Evolutionary conservation across 2,329 filamentous ascomycete genomes (phyloP), one percentile per base, ranked within the genome.

Genomic region (Epichloe elymi): DNA sequence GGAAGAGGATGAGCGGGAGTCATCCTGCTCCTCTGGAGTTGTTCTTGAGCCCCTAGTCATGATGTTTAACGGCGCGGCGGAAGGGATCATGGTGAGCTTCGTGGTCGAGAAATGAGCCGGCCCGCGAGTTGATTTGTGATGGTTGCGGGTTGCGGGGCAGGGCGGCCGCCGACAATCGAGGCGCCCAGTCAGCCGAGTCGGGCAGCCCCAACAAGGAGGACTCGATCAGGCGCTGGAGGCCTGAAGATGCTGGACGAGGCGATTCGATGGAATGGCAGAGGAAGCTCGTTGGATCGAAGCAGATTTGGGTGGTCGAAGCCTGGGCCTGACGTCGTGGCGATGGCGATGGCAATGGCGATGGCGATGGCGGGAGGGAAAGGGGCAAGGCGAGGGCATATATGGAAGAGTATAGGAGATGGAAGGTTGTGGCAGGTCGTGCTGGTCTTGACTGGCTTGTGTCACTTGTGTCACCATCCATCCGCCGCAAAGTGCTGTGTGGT

Each of bases 1-100:
- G 7, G 85, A 85, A 5, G 83, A 86, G 3, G 76, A 78, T 1
- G 76, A 78, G 55, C 76, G 71, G 41, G 76, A 80, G 61, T 79
- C 76, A 56, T 76, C 70, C 52, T 70, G 68, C 4, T 68, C 62
- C 39, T 72, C 70, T 17, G 49, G 44, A 7, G 47, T 46, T 5
- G 41, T 23, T 20, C 57, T 58, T 6, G 56, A 54, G 36, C 48
- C 51, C 36, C 57, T 53, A n/a, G 56, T 56, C 52, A 60, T 57
- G 30, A 38, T 38, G 49, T 53, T 51, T 23, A 48, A 43, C 33
- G 56, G 36, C 46, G 57, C 55, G 39, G 53, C 42, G n/a, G 54
- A 50, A 43, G 55, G 47, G 46, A 54, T 54, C 55, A 58, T 56
- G 38, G 38, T 44, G 23, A 38, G 26, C 35, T n/a, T 36, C 33